These are phyloP conservation scores for Linderniella brevidens DNA, from an alignment of 257 asterid genomes.

Conservation along the genomic window DNA sequence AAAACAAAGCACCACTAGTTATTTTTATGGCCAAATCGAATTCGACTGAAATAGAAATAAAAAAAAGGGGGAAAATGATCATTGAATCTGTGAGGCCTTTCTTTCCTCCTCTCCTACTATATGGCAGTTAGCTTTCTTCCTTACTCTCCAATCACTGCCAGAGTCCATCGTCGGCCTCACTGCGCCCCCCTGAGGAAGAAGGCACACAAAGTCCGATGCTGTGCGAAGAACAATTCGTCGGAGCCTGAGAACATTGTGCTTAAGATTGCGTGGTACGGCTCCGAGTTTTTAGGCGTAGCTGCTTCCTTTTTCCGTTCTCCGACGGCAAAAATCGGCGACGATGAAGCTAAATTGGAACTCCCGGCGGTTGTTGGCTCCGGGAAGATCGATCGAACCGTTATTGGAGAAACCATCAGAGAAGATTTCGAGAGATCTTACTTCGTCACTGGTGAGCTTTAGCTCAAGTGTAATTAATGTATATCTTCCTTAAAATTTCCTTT, in stretches of 20 bases:
- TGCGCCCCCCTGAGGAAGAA: no score
- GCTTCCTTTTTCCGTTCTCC: constrained; percentile 70
- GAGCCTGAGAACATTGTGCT: constrained; percentile 55
- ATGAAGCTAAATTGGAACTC: constrained; percentile 20
- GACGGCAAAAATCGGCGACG: constrained; percentile 12
- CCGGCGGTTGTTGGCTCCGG: constrained; percentile 32
- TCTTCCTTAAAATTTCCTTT: neutral
- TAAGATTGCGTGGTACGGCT: constrained; percentile 75
- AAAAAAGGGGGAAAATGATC: no score
- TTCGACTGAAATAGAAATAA: no score
- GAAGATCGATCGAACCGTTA: constrained; percentile 34
- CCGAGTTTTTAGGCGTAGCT: constrained; percentile 77
- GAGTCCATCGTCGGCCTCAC: no score
- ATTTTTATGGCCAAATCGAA: no score
- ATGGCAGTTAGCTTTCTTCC: no score
- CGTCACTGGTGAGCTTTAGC: constrained; percentile 44
- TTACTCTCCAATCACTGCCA: no score
- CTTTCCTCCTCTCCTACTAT: no score
- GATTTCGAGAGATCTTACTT: constrained; percentile 75
- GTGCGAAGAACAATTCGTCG: constrained; percentile 18
- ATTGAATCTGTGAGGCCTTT: no score
- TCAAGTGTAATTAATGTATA: no score
- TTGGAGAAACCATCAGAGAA: constrained; percentile 44
- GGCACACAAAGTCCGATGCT: constrained; percentile 8
- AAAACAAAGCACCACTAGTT: no score